phyloP scores from a whole-genome alignment of 1,284 basidiomycete genomes.

The Earliella scabrosa region DNA sequence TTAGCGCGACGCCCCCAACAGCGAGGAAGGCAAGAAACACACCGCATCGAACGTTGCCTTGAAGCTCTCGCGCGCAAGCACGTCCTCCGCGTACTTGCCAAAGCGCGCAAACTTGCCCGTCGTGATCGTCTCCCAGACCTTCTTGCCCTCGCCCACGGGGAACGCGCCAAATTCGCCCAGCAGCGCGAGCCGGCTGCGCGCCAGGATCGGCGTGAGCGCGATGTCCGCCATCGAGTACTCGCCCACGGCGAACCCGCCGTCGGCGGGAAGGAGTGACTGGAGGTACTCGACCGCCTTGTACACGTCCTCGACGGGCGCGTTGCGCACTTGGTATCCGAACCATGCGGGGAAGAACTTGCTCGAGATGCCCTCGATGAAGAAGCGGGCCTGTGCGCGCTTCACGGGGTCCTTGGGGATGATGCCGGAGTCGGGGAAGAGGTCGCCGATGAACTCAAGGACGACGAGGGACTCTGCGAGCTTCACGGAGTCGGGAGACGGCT shows the following conservation, averaged over 20 bases:
- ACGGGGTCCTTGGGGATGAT: conserved; percentile 60
- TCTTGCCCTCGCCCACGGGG: conserved; percentile 31
- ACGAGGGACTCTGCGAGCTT: conserved; percentile 68
- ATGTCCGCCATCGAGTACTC: conserved; percentile 54
- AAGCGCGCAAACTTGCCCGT: conserved; percentile 31
- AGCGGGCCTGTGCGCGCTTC: conserved; percentile 56
- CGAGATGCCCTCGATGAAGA: conserved; percentile 58
- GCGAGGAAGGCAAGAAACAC: too few species aligned
- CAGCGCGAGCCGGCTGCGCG: conserved; percentile 29
- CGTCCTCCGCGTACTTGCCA: not conserved
- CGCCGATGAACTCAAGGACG: conserved; percentile 65
- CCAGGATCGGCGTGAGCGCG: conserved; percentile 43
- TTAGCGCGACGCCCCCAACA: too few species aligned
- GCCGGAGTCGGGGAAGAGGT: conserved; percentile 49
- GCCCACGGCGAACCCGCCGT: conserved; percentile 34
- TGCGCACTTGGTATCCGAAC: conserved; percentile 30
- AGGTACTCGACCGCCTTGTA: conserved; percentile 34
- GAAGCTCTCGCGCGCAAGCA: not conserved
- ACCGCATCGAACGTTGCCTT: not conserved
- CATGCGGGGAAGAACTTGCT: conserved; percentile 45
- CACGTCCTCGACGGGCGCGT: conserved; percentile 45
- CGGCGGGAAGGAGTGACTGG: conserved; percentile 34
- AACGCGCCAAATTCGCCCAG: conserved; percentile 34
- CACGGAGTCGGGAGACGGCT: conserved; percentile 57
- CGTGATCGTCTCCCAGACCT: conserved; percentile 26